These are phyloP conservation scores for Ogataea polymorpha DNA, from an alignment of 805 yeast species.

Conservation along the genomic window DNA sequence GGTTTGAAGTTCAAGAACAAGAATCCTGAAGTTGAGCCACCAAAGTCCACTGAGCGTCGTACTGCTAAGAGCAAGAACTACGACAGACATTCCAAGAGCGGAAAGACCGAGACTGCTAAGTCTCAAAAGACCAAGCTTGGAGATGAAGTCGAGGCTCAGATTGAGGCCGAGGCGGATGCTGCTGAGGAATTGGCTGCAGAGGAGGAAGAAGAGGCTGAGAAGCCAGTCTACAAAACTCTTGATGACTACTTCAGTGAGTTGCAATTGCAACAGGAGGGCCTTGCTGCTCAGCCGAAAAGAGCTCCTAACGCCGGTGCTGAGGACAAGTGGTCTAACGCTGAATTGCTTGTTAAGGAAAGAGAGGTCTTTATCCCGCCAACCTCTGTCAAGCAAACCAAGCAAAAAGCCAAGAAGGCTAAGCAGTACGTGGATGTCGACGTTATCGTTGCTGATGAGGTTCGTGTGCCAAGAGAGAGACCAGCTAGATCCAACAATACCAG, in stretches of 20 bases:
- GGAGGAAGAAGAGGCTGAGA: conserved; percentile 40
- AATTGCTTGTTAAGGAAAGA: conserved; percentile 61
- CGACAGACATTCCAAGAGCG: conserved; percentile 87
- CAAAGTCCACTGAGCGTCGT: conserved; percentile 44
- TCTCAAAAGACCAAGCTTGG: conserved; percentile 88
- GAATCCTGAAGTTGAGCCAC: conserved; percentile 62
- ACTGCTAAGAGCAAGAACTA: conserved; percentile 50
- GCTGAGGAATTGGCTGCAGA: conserved; percentile 41
- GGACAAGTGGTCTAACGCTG: conserved; percentile 50
- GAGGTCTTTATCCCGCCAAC: conserved; percentile 60
- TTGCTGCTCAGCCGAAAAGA: conserved; percentile 36
- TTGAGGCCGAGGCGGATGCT: conserved; percentile 55
- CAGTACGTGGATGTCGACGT: conserved; percentile 71
- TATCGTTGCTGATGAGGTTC: conserved; percentile 58
- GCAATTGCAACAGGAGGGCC: conserved; percentile 41
- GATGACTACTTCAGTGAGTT: conserved; percentile 82
- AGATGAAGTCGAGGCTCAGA: conserved; percentile 55
- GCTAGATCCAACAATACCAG: conserved; percentile 24
- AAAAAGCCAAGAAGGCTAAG: conserved; percentile 82
- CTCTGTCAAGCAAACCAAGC: conserved; percentile 61
- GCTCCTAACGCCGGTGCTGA: conserved; percentile 59
- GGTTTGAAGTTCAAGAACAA: conserved; percentile 71
- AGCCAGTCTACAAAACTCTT: conserved; percentile 63
- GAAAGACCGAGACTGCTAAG: conserved; percentile 82
- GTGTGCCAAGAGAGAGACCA: conserved; percentile 32